phyloP scores from a whole-genome alignment of 176 grass and related monocot species.

The Pharus latifolius region DNA sequence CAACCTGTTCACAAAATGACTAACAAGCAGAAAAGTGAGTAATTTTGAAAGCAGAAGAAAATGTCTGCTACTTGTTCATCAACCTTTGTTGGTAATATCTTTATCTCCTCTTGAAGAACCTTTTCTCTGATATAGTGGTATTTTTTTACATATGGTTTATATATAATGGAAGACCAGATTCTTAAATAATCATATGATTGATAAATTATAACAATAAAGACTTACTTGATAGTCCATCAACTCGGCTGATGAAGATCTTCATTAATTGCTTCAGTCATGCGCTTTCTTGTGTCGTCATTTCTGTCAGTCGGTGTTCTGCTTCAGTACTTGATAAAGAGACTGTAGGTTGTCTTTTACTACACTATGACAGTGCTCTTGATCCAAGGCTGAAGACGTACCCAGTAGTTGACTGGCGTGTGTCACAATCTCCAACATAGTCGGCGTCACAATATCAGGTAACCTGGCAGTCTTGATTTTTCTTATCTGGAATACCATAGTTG shows the following conservation, averaged over 20 bases:
- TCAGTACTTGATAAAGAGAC: background rate
- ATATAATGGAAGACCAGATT: slow-evolving; percentile 11
- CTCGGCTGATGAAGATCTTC: background rate
- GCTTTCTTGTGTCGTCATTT: background rate
- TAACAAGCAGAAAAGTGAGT: too few relatives aligned
- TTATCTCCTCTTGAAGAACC: background rate
- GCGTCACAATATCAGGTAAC: background rate
- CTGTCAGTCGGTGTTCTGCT: background rate
- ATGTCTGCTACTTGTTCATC: background rate
- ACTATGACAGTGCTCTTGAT: background rate
- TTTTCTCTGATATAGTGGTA: slow-evolving; percentile 9
- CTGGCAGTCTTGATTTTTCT: background rate
- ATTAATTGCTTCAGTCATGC: background rate
- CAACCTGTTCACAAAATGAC: too few relatives aligned
- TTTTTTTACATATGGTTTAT: too few relatives aligned
- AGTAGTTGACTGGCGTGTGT: background rate
- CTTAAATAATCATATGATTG: background rate
- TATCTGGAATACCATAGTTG: background rate
- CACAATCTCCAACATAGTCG: background rate
- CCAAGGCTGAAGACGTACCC: background rate
- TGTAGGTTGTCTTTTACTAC: background rate
- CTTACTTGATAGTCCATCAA: background rate
- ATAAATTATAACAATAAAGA: background rate
- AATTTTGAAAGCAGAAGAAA: too few relatives aligned
- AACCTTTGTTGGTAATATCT: background rate